phyloP scores from a whole-genome alignment of 2,329 filamentous ascomycete genomes.

The Coleophoma eucalyptorum region DNA sequence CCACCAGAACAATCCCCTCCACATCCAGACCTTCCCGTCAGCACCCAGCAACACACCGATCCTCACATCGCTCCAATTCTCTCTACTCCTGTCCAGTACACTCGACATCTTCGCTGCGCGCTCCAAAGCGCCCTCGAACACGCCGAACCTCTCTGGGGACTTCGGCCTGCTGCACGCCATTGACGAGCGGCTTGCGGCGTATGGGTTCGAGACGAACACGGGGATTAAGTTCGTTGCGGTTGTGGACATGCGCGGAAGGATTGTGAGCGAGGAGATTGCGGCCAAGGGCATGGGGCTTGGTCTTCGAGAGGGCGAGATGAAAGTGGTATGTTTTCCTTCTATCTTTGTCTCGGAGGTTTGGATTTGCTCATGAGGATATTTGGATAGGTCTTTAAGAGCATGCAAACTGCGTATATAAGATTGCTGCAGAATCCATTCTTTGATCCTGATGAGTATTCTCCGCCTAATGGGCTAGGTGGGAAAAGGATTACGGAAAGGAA shows the following conservation, averaged over 20 bases:
- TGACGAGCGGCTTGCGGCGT: slow-evolving; percentile 88
- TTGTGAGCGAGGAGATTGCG: slow-evolving; percentile 8
- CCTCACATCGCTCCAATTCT: slow-evolving; percentile 81
- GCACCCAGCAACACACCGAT: slow-evolving; percentile 46
- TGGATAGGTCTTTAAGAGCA: slow-evolving; percentile 72
- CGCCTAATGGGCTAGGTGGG: slow-evolving; percentile 47
- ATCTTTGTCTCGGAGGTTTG: background rate
- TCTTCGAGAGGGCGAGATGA: slow-evolving; percentile 81
- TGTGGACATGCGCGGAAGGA: slow-evolving; percentile 80
- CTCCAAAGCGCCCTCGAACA: slow-evolving; percentile 58
- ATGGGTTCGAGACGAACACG: slow-evolving; percentile 96
- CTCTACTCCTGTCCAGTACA: slow-evolving; percentile 83
- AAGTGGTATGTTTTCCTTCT: slow-evolving; percentile 54
- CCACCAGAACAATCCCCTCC: slow-evolving; percentile 86
- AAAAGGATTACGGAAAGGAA: slow-evolving; percentile 75
- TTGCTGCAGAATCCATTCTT: slow-evolving; percentile 95
- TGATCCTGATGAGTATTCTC: slow-evolving; percentile 78
- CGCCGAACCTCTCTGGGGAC: slow-evolving; percentile 65
- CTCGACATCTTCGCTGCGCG: slow-evolving; percentile 93
- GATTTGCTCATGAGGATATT: slow-evolving; percentile 7
- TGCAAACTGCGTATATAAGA: slow-evolving; percentile 88
- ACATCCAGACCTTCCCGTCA: slow-evolving; percentile 86
- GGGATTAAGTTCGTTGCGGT: slow-evolving; percentile 87
- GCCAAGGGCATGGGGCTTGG: slow-evolving; percentile 45
- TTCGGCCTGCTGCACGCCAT: slow-evolving; percentile 89